These are phyloP conservation scores for Jacaranda mimosifolia DNA, from an alignment of 257 asterid species.

Conservation along the genomic window DNA sequence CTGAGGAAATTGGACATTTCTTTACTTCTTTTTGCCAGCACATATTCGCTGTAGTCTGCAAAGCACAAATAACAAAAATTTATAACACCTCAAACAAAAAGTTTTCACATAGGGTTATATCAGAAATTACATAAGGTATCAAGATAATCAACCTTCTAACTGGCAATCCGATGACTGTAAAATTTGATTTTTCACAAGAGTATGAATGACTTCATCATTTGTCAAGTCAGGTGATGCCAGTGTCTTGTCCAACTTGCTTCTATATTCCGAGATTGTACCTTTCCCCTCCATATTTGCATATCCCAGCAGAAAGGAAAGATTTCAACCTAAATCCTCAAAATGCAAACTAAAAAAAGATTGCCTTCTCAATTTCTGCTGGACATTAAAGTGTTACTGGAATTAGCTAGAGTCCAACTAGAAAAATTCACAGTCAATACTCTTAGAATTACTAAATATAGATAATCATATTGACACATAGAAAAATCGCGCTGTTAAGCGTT, in stretches of 20 bases:
- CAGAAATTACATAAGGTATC: not conserved
- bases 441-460: constrained; percentile 7
- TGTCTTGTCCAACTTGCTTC: constrained; percentile 68
- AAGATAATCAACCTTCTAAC: constrained; percentile 45
- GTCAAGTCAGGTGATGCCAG: constrained; percentile 58
- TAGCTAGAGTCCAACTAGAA: not conserved
- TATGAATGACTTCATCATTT: constrained; percentile 52
- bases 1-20: constrained; percentile 70
- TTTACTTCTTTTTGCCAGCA: constrained; percentile 69
- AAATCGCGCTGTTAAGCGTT: not conserved
- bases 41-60: constrained; percentile 59
- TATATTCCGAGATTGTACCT: constrained; percentile 59
- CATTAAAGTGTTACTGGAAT: not conserved
- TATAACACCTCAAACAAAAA: not conserved
- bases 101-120: not conserved
- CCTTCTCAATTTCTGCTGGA: constrained; percentile 15
- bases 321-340: constrained; percentile 26
- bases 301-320: constrained; percentile 34
- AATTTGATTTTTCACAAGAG: constrained; percentile 69
- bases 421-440: not conserved
- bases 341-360: constrained; percentile 20
- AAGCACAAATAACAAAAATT: constrained; percentile 28
- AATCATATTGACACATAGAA: not conserved
- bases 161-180: constrained; percentile 47
- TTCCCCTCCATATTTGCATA: constrained; percentile 56